phyloP scores from a whole-genome alignment of 2,329 filamentous ascomycete genomes.

The Fusarium decemcellulare region DNA sequence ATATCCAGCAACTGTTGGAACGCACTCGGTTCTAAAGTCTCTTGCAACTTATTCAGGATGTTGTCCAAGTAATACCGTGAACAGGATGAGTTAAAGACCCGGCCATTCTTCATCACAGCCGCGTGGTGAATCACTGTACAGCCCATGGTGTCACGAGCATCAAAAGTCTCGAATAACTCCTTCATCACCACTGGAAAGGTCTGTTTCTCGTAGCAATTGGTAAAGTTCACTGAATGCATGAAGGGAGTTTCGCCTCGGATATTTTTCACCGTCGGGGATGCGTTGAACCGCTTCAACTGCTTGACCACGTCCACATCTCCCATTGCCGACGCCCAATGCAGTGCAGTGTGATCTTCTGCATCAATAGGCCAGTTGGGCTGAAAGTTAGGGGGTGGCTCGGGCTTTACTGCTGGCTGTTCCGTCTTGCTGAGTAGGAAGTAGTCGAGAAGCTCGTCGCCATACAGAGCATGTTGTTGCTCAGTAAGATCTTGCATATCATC shows the following conservation, averaged over 20 bases:
- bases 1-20: constrained; percentile 85
- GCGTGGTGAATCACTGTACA: constrained; percentile 96
- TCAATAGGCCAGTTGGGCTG: constrained; percentile 95
- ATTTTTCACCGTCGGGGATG: constrained; percentile 80
- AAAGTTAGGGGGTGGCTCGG: constrained; percentile 87
- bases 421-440: constrained; percentile 93
- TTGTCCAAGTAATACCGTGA: constrained; percentile 95
- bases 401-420: constrained; percentile 79
- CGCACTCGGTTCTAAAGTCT: constrained; percentile 80
- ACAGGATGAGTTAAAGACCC: constrained; percentile 86
- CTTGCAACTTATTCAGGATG: constrained; percentile 87
- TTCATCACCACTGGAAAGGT: constrained; percentile 89
- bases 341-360: constrained; percentile 89
- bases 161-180: constrained; percentile 86
- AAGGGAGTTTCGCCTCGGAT: constrained; percentile 88
- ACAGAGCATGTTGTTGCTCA: constrained; percentile 89
- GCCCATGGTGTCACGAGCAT: constrained; percentile 82
- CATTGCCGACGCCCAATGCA: constrained; percentile 99
- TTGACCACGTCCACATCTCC: constrained; percentile 93
- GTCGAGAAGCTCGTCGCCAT: constrained; percentile 93
- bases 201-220: constrained; percentile 95
- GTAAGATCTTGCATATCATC: constrained; percentile 75
- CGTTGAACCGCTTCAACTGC: constrained; percentile 86
- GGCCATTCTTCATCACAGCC: constrained; percentile 86
- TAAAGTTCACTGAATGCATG: constrained; percentile 95